Base-by-base conservation (phyloP, 129 eudicot species). In the Pulicaria dysenterica region DNA sequence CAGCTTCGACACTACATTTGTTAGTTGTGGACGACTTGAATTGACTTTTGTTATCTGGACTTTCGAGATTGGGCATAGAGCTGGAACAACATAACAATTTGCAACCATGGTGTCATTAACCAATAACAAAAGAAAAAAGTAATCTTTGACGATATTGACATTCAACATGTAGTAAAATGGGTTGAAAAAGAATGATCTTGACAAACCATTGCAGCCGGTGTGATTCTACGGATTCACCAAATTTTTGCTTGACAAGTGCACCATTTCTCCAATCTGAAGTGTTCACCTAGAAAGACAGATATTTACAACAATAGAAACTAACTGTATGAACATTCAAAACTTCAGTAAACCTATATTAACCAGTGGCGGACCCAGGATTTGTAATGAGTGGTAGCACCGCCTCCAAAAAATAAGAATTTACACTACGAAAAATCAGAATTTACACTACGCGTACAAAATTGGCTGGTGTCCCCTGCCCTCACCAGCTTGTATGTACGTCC, bases 251-350 rank as follows among this genome's bases (percentile, higher is more conserved):
- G 48, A 95, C 85, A 64, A 90, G 91, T 42, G 97, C 89, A 56
- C 99, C 97, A 78, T 76, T 95, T 65, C 99, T 80, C 99, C 97
- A 95, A 82, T 88, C 97, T 42, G 96, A 86, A 75, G 96, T 83
- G 75, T 86, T 90, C 48, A 95, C 89, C 99, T 90, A 79, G 56
- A 57, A 77, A 69, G 62, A 74, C 48, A 59, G 19, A 69, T 37
- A 58, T 13, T 58, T 72, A 71, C 64, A 72, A 16, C 14, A 50
- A 43, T 37, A 40, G 49, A 65, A 5, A 59, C 14, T 40, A 31
- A 12, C 31, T 6, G 31, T 74, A 53, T 19, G 9, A 6, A 47
- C 58, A 67, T 46, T 17, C 43, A 58, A 64, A 41, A 34, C 0
- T 13, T 64, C 37, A 72, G 37, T 8, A 42, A 58, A 73, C 62